Percentiles rank a stretch among this genome's conserved stretches.
Conservation (phyloP, 1,284 basidiomycete species). For the Fomitopsis betulina region DNA sequence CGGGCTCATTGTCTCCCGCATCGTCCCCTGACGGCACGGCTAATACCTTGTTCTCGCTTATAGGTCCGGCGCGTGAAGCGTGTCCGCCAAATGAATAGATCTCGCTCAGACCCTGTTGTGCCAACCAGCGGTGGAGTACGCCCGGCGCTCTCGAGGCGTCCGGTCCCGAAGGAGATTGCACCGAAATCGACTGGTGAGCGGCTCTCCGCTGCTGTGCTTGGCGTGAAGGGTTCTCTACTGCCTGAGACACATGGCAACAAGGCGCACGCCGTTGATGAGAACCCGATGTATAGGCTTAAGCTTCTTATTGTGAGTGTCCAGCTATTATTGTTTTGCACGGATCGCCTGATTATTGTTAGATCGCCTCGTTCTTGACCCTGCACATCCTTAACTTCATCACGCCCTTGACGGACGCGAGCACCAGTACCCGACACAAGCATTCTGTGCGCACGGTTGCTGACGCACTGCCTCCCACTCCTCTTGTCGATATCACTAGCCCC, state of each 20-base stretch:
- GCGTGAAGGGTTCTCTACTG: constrained; percentile 63
- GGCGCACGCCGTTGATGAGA: constrained; percentile 50
- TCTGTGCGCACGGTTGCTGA: constrained; percentile 17
- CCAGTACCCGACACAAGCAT: constrained; percentile 46
- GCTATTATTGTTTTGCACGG: constrained; percentile 4
- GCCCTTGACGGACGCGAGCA: constrained; percentile 77
- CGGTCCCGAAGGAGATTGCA: constrained; percentile 5
- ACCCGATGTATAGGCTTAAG: constrained; percentile 87
- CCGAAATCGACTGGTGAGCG: constrained; percentile 35
- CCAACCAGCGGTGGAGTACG: constrained; percentile 20
- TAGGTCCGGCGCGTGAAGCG: constrained; percentile 35
- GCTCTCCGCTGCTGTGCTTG: constrained; percentile 49
- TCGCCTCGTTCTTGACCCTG: constrained; percentile 83
- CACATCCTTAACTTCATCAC: constrained; percentile 94
- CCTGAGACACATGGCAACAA: constrained; percentile 25
- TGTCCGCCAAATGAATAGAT: constrained; percentile 28
- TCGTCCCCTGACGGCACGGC: constrained; percentile 3
- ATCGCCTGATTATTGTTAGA: constrained; percentile 32
- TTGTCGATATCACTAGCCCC: constrained; percentile 61
- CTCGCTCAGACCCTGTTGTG: constrained; percentile 22
- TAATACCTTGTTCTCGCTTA: constrained; percentile 7
- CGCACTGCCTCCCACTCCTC: constrained; percentile 34
- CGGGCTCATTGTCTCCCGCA: constrained; percentile 3
- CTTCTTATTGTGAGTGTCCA: constrained; percentile 66
- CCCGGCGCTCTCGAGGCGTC: constrained; percentile 19